Percentiles rank a stretch among this genome's conserved stretches.
phyloP scores from a whole-genome alignment of 495 filamentous ascomycete genomes.

The Haplographium delicatum region DNA sequence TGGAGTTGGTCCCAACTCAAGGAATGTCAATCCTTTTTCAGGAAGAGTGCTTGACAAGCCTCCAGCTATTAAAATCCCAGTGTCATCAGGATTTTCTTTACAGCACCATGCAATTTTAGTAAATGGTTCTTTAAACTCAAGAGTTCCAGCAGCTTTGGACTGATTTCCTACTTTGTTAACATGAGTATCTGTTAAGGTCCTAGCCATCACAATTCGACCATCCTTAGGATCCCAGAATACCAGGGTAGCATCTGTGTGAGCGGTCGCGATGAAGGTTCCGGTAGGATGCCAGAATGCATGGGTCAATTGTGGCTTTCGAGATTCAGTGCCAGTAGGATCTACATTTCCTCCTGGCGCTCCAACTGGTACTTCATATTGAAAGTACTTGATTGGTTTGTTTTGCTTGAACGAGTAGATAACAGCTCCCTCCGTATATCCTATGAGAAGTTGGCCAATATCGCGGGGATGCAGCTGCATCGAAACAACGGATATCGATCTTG shows the following conservation, averaged over 20 bases:
- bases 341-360: constrained; percentile 77
- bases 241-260: constrained; percentile 82
- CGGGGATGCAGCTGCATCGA: constrained; percentile 79
- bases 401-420: constrained; percentile 92
- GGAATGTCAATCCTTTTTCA: constrained; percentile 72
- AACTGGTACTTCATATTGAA: constrained; percentile 73
- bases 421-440: constrained; percentile 82
- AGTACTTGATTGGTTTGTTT: constrained; percentile 66
- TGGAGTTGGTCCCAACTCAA: constrained; percentile 85
- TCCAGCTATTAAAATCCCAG: constrained; percentile 80
- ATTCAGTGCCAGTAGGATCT: constrained; percentile 42
- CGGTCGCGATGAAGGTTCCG: constrained; percentile 81
- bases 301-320: constrained; percentile 64
- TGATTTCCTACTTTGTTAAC: constrained; percentile 51
- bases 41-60: constrained; percentile 59
- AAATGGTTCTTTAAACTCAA: constrained; percentile 63
- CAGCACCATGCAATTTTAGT: constrained; percentile 83
- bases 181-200: constrained; percentile 68
- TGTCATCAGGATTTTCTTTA: constrained; percentile 79
- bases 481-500: constrained; percentile 43
- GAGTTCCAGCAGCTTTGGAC: constrained; percentile 29
- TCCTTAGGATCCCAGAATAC: constrained; percentile 95
- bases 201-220: constrained; percentile 75
- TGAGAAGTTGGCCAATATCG: constrained; percentile 86
- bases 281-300: constrained; percentile 93